phyloP scores from a whole-genome alignment of 2,329 filamentous ascomycete genomes.

The Truncatella angustata region DNA sequence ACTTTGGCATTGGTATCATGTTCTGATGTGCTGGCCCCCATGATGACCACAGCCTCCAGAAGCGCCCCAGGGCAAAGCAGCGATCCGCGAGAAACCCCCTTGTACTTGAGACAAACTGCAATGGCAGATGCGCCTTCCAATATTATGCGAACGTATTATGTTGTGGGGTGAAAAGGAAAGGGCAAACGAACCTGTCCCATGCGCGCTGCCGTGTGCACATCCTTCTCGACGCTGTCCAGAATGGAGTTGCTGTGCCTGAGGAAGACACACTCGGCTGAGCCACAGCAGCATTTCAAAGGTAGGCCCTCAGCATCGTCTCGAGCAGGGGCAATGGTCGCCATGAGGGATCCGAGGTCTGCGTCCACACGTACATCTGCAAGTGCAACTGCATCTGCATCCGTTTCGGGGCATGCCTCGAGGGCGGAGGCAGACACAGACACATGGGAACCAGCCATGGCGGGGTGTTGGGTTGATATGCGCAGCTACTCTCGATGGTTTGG shows the following conservation, averaged over 20 bases:
- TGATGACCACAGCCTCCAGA: no score
- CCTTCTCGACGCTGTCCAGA: conserved; percentile 79
- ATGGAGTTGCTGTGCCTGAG: conserved; percentile 77
- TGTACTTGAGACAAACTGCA: conserved; percentile 5
- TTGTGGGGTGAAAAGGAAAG: not conserved
- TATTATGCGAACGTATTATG: no score
- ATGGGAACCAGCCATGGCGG: not conserved
- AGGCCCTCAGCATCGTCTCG: conserved; percentile 26
- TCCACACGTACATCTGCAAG: not conserved
- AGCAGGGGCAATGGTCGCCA: not conserved
- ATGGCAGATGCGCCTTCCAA: conserved; percentile 1
- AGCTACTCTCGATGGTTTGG: not conserved
- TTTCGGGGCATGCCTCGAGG: no score
- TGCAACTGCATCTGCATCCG: not conserved
- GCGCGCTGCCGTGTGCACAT: conserved; percentile 81
- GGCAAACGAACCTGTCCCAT: conserved; percentile 80
- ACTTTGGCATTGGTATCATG: no score
- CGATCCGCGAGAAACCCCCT: not conserved
- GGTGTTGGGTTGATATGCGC: not conserved
- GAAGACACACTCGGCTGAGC: conserved; percentile 73
- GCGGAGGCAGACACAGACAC: no score
- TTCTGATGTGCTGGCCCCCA: no score
- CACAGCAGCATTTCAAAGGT: conserved; percentile 78
- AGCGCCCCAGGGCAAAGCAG: no score
- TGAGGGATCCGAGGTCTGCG: not conserved